phyloP scores from a whole-genome alignment of 176 grass and related monocot genomes.

The Oryza coarctata region DNA sequence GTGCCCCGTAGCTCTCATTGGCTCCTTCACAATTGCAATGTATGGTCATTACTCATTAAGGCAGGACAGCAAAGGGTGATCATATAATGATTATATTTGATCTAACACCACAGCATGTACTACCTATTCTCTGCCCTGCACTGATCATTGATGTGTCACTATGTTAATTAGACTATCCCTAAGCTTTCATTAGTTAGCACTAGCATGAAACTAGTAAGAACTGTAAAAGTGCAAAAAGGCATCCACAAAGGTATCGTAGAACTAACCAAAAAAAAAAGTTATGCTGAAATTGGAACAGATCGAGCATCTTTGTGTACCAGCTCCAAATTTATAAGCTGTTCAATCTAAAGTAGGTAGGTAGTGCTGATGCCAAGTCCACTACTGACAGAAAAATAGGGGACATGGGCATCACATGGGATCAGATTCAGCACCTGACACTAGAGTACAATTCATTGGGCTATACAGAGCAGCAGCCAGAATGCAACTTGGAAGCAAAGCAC shows the following conservation, averaged over 20 bases:
- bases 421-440: neutral
- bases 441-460: neutral
- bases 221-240: neutral
- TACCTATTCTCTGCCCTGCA: neutral
- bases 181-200: neutral
- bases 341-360: neutral
- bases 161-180: neutral
- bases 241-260: neutral
- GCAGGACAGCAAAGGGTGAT: neutral
- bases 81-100: neutral
- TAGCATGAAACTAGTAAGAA: neutral
- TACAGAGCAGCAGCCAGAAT: neutral
- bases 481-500: neutral
- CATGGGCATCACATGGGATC: slow-evolving; percentile 17
- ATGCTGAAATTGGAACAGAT: neutral
- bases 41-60: neutral
- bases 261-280: neutral
- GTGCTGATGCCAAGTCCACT: neutral
- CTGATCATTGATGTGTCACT: neutral
- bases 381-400: neutral
- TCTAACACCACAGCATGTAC: neutral
- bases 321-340: neutral
- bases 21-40: neutral
- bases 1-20: neutral
- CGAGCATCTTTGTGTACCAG: neutral